Evolutionary conservation across 352 stramenopile genomes (phyloP).

Genomic region (Globisporangium yorkense): DNA sequence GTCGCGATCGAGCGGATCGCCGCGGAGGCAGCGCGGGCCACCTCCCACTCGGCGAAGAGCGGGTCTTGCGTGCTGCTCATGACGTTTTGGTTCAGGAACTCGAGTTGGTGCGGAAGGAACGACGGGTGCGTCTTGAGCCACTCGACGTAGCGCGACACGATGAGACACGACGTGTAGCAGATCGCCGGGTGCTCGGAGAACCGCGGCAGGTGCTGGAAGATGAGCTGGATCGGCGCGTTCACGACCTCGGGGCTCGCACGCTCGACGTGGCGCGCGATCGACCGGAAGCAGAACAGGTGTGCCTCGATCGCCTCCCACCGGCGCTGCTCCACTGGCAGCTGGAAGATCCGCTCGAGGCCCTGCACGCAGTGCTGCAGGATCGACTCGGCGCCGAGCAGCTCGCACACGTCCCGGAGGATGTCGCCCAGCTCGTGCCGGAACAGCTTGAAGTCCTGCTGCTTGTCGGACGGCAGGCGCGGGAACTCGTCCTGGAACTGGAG

Average conservation of each 20-base stretch:
- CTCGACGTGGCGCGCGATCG: slow-evolving; percentile 80
- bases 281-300: slow-evolving; percentile 79
- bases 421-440: slow-evolving; percentile 79
- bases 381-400: slow-evolving; percentile 60
- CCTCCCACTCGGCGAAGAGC: slow-evolving; percentile 63
- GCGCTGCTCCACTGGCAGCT: slow-evolving; percentile 30
- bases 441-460: slow-evolving; percentile 76
- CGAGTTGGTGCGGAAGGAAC: slow-evolving; percentile 47
- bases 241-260: slow-evolving; percentile 14
- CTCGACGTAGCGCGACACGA: slow-evolving; percentile 75
- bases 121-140: slow-evolving; percentile 53
- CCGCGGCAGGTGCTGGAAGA: slow-evolving; percentile 74
- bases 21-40: slow-evolving; percentile 60
- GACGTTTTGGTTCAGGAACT: slow-evolving; percentile 71
- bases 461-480: slow-evolving; percentile 49
- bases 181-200: slow-evolving; percentile 75
- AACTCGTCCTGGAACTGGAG: slow-evolving; percentile 76
- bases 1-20: slow-evolving; percentile 68
- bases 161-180: slow-evolving; percentile 81
- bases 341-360: slow-evolving; percentile 63
- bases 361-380: slow-evolving; percentile 77
- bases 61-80: slow-evolving; percentile 41
- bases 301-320: slow-evolving; percentile 78
- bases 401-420: slow-evolving; percentile 74
- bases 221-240: slow-evolving; percentile 47